Conservation (phyloP, 495 filamentous ascomycete genomes). For the Penicillium atrosanguineum region DNA sequence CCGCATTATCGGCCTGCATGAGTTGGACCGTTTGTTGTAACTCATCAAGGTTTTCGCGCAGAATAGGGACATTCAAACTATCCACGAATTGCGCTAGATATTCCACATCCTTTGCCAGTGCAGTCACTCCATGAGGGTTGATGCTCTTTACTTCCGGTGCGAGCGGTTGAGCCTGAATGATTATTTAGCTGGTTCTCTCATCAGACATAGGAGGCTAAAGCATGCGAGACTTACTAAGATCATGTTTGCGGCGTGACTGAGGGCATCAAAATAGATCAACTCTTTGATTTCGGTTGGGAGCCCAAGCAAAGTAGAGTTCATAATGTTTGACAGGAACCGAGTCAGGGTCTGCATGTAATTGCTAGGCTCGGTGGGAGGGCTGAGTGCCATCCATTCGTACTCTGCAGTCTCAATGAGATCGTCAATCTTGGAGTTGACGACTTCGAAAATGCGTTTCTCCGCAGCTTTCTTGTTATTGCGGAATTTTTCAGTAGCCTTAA, state of each 20-base stretch:
- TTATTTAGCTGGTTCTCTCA: constrained; percentile 3
- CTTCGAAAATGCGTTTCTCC: constrained; percentile 95
- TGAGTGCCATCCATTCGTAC: constrained; percentile 85
- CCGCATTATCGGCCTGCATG: constrained; percentile 82
- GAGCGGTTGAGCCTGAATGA: constrained; percentile 69
- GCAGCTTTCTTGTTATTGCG: constrained; percentile 88
- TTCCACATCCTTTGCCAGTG: constrained; percentile 76
- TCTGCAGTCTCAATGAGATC: constrained; percentile 95
- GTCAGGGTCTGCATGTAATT: constrained; percentile 95
- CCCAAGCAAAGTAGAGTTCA: constrained; percentile 88
- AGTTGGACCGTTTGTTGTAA: constrained; percentile 85
- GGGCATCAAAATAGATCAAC: constrained; percentile 94
- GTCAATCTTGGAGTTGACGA: constrained; percentile 98
- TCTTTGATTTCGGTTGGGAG: constrained; percentile 94
- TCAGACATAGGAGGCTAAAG: background rate
- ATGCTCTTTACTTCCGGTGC: constrained; percentile 77
- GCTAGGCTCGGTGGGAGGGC: constrained; percentile 65
- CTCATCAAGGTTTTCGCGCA: constrained; percentile 85
- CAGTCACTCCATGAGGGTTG: constrained; percentile 78
- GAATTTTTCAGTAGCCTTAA: constrained; percentile 84
- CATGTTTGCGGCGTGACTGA: constrained; percentile 83
- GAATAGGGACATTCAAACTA: constrained; percentile 72
- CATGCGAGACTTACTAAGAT: constrained; percentile 62
- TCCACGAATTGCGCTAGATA: constrained; percentile 84
- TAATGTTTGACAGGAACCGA: constrained; percentile 90